phyloP scores from a whole-genome alignment of 2,329 filamentous ascomycete species.

The Colletotrichum limetticola region DNA sequence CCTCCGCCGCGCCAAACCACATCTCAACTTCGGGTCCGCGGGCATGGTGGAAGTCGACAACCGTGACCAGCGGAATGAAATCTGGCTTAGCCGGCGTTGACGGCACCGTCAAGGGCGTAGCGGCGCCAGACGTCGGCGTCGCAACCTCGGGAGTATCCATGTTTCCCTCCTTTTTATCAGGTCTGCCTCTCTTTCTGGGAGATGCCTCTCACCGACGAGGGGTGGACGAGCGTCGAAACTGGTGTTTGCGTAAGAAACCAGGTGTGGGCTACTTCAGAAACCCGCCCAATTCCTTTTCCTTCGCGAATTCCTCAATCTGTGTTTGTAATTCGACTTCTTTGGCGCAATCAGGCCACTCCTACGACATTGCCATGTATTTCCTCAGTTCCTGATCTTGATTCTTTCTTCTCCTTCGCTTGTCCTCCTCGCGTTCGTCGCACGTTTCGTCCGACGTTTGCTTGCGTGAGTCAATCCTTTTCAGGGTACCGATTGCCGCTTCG shows the following conservation, averaged over 20 bases:
- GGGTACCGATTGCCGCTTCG: not conserved
- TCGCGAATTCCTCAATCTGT: not conserved
- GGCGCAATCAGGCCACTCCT: slow-evolving; percentile 27
- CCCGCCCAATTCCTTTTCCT: slow-evolving; percentile 6
- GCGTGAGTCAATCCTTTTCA: not conserved
- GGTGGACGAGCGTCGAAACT: not conserved
- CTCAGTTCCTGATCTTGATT: not conserved
- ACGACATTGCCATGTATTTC: slow-evolving; percentile 29
- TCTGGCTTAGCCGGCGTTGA: slow-evolving; percentile 43
- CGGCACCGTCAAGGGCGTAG: slow-evolving; percentile 30
- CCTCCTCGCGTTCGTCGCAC: slow-evolving; percentile 6
- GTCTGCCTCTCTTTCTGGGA: not conserved
- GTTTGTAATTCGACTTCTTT: slow-evolving; percentile 12
- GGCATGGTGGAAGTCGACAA: slow-evolving; percentile 88
- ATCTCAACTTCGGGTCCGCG: slow-evolving; percentile 91
- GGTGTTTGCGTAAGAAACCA: not conserved
- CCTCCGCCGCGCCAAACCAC: slow-evolving; percentile 84
- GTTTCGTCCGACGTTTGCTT: slow-evolving; percentile 15
- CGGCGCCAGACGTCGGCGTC: slow-evolving; percentile 28
- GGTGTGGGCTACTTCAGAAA: not conserved
- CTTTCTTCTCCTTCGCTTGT: not conserved
- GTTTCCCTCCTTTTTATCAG: slow-evolving; percentile 4
- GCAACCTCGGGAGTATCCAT: slow-evolving; percentile 33
- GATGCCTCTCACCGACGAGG: not conserved
- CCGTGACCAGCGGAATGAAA: slow-evolving; percentile 77